Conservation (phyloP, 2,329 filamentous ascomycete genomes). For the Aspergillus ibericus region DNA sequence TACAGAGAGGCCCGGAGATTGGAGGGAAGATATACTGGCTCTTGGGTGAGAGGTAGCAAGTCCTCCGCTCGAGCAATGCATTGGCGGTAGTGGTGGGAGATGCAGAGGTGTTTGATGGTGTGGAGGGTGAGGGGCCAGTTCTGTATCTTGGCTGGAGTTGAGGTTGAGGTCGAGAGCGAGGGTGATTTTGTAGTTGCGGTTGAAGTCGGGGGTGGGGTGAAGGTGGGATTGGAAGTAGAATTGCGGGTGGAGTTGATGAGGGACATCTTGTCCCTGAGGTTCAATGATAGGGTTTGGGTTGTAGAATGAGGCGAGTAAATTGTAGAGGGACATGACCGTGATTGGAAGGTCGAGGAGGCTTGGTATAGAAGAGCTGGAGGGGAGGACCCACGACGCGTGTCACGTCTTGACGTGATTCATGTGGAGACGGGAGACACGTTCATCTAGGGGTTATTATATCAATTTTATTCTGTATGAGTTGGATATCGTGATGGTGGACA, state of each 20-base stretch:
- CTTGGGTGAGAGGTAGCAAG: constrained; percentile 27
- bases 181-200: not conserved
- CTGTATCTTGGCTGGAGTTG: constrained; percentile 15
- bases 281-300: no score
- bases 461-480: not conserved
- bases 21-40: no score
- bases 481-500: not conserved
- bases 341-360: not conserved
- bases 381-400: not conserved
- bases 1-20: no score
- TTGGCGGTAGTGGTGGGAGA: constrained; percentile 42
- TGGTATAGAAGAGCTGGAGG: not conserved
- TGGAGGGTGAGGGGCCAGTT: constrained; percentile 37
- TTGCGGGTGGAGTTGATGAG: not conserved
- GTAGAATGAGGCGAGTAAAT: not conserved
- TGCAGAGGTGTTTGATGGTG: constrained; percentile 38
- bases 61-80: constrained; percentile 36
- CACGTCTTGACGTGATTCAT: not conserved
- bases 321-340: not conserved
- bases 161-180: not conserved
- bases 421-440: not conserved
- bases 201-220: constrained; percentile 10
- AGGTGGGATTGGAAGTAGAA: not conserved
- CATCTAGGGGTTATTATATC: not conserved
- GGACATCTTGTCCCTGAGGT: not conserved